Percentiles rank a stretch among this genome's conserved stretches.
Evolutionary conservation across 495 filamentous ascomycete genomes (phyloP).

Genomic region (Margaritispora aquatica): DNA sequence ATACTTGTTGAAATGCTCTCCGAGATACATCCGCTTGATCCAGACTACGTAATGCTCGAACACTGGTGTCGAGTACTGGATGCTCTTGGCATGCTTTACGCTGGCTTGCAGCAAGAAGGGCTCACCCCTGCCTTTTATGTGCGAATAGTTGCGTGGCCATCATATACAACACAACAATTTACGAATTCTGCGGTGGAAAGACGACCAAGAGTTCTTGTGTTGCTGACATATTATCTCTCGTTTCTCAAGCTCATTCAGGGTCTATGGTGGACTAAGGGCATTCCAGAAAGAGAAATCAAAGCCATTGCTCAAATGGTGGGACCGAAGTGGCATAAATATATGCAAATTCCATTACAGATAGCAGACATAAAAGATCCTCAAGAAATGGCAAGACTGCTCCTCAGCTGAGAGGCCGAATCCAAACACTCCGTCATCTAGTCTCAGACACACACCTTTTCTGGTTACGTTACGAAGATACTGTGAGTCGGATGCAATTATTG

Average conservation of each 20-base stretch:
- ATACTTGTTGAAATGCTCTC: conserved; percentile 13
- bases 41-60: conserved; percentile 13
- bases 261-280: conserved; percentile 41
- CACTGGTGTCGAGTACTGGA: conserved; percentile 16
- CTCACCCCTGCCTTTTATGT: conserved; percentile 2
- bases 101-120: conserved; percentile 16
- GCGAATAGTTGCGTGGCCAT: conserved; percentile 33
- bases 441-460: no score
- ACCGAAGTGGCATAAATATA: conserved; percentile 25
- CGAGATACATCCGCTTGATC: conserved; percentile 7
- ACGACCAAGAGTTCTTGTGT: conserved; percentile 47
- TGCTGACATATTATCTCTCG: conserved; percentile 39
- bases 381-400: conserved; percentile 11
- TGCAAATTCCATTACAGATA: conserved; percentile 11
- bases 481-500: no score
- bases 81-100: conserved; percentile 16
- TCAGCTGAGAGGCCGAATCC: not conserved
- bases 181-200: conserved; percentile 41
- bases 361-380: not conserved
- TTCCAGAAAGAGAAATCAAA: conserved; percentile 32
- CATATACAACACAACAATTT: conserved; percentile 44
- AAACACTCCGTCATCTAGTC: no score
- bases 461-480: no score
- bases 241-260: conserved; percentile 32
- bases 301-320: conserved; percentile 33